Base-by-base conservation (phyloP, 176 grass and related monocot genomes). In the Aegilops bicornis region DNA sequence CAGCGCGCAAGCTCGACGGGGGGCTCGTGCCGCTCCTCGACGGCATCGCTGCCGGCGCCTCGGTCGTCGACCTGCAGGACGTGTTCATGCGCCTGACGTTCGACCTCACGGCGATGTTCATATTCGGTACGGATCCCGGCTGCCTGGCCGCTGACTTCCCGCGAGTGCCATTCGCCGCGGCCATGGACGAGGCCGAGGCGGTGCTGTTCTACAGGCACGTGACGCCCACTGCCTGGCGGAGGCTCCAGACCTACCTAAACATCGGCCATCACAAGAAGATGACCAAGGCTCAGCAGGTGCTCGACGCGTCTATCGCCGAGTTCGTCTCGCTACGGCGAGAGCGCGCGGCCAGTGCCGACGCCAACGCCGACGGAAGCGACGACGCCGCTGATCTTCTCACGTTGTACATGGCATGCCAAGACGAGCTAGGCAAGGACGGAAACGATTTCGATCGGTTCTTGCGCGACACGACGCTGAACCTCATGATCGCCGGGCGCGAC, bases 401-500 rank as follows among this genome's bases (percentile, higher is more conserved):
- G 9, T 82, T 88, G 2, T 98, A 95, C 76, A 82, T 95, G 10
- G 64, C 47, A 60, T 87, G 89, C 74, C 86, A 91, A 24, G 82
- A 15, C 32, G 88, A 93, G 77, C 33, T 93, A 0, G 87, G 89
- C 48, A 93, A 87, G 83, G 77, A 79, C 0, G 85, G 85, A 23
- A 36, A 68, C 59, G 85, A 90, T 16, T 86, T 95, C 71, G 76
- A 95, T 9, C 33, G 45, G 76, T 98, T 98, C 88, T 42, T 98
- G 16, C 91, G 88, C 10, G 95, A 94, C 89, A 95, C 88, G n/a
- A 85, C 91, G 40, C 73, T 94, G 11, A 91, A 91, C 87, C 23
- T 98, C 33, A 93, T 98, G 87, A 79, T 98, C 33, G 95, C 95
- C 4, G 95, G 95, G 81, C 84, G 92, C 1, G 92, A 95, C 89